Percentiles rank a stretch among this genome's conserved stretches.
These are phyloP conservation scores for Dictyostelium intermedium DNA, from an alignment of 78 protist genomes.

Conservation along the genomic window DNA sequence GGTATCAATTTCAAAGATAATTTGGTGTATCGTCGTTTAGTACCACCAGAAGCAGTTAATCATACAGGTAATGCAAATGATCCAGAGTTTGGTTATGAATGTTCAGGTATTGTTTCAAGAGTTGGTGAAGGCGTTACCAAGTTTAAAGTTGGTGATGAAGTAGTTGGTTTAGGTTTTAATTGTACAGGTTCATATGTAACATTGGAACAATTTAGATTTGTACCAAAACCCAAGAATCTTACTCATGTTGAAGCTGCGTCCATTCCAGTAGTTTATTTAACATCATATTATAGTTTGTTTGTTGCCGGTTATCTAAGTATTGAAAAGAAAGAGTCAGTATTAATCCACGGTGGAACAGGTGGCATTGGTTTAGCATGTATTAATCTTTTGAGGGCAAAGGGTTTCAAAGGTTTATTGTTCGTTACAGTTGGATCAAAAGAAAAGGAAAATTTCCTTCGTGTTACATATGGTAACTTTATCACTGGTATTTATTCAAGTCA, in stretches of 20 bases:
- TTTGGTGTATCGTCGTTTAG: slow-evolving; percentile 7
- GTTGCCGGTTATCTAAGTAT: background rate
- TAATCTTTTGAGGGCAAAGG: background rate
- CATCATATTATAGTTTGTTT: background rate
- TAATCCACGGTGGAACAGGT: slow-evolving; percentile 17
- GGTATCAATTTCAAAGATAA: slow-evolving; percentile 61
- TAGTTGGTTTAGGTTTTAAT: background rate
- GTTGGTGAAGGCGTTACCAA: background rate
- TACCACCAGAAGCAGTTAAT: background rate
- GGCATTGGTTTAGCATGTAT: slow-evolving; percentile 4
- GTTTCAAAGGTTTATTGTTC: slow-evolving; percentile 29
- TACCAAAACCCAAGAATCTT: background rate
- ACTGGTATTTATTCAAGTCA: background rate
- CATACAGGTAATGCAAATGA: too few relatives aligned
- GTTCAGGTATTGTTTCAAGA: background rate
- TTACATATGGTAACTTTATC: slow-evolving; percentile 2
- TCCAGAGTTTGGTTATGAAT: slow-evolving; percentile 2
- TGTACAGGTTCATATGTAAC: too few relatives aligned
- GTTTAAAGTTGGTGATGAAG: slow-evolving; percentile 25
- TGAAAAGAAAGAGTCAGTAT: background rate
- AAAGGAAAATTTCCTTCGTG: background rate
- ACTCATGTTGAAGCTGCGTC: background rate
- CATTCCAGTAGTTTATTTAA: background rate
- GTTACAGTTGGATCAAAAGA: slow-evolving; percentile 38
- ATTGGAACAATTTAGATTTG: background rate